These are phyloP conservation scores for Lagerstroemia speciosa DNA, from an alignment of 345 rosid genomes.

Conservation along the genomic window DNA sequence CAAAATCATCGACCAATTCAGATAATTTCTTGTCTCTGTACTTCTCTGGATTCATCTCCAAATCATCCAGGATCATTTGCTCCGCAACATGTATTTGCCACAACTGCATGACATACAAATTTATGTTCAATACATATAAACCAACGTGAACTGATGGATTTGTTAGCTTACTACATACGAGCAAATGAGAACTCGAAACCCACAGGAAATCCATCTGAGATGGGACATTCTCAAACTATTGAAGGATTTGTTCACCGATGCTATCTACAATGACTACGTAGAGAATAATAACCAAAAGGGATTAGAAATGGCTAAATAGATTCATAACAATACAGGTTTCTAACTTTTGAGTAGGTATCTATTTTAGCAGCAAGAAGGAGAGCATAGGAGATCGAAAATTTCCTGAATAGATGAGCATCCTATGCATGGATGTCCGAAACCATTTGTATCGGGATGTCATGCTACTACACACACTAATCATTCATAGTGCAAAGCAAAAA, in stretches of 20 bases:
- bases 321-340: background rate
- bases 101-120: slow-evolving; percentile 40
- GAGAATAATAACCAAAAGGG: background rate
- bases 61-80: slow-evolving; percentile 89
- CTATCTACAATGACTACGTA: background rate
- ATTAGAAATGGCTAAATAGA: background rate
- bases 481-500: background rate
- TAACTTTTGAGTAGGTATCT: background rate
- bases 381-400: background rate
- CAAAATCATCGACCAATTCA: slow-evolving; percentile 69
- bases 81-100: slow-evolving; percentile 92
- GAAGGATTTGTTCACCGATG: background rate
- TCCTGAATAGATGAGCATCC: background rate
- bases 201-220: too few relatives aligned
- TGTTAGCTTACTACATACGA: too few relatives aligned
- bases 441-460: background rate
- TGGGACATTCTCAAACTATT: background rate
- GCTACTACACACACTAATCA: background rate
- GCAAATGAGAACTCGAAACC: too few relatives aligned
- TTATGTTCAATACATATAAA: background rate
- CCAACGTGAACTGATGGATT: background rate
- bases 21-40: slow-evolving; percentile 68
- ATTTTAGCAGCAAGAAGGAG: background rate
- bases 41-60: slow-evolving; percentile 75
- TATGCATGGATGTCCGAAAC: background rate